These are phyloP conservation scores for Blastocystis sp. DNA, from an alignment of 352 stramenopile species.

Conservation along the genomic window DNA sequence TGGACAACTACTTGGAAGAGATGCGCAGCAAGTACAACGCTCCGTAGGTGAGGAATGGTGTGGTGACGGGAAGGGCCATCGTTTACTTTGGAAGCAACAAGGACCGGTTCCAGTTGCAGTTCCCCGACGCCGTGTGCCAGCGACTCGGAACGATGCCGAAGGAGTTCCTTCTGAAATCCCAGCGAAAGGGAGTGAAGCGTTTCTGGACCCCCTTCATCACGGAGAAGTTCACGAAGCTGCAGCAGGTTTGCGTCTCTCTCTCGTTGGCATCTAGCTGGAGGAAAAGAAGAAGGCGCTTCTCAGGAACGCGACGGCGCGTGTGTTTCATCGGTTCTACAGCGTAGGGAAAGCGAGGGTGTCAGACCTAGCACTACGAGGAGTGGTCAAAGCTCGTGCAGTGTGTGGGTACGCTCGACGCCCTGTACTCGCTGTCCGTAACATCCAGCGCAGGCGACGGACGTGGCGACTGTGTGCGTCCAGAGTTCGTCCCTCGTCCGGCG, in stretches of 20 bases:
- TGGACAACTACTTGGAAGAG: conserved; percentile 78
- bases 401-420: conserved; percentile 81
- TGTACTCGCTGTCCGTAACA: conserved; percentile 82
- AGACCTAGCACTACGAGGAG: conserved; percentile 61
- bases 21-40: conserved; percentile 65
- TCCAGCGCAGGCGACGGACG: conserved; percentile 80
- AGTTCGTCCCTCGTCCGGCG: conserved; percentile 62
- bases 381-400: conserved; percentile 84
- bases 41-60: neutral
- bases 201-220: conserved; percentile 78
- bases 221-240: conserved; percentile 68
- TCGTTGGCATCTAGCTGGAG: conserved; percentile 63
- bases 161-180: conserved; percentile 73
- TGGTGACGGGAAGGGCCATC: conserved; percentile 5
- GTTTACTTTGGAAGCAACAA: conserved; percentile 78
- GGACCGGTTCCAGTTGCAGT: conserved; percentile 80
- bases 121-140: conserved; percentile 69
- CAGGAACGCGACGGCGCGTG: neutral
- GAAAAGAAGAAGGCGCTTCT: conserved; percentile 60
- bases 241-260: neutral
- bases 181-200: conserved; percentile 80
- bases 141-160: conserved; percentile 61
- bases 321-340: conserved; percentile 23
- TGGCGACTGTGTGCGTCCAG: conserved; percentile 66
- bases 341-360: conserved; percentile 68